A percentile compares a stretch with the other conserved stretches of the same genome.
These are phyloP conservation scores for Syzygium oleosum DNA, from an alignment of 345 rosid genomes.

Conservation along the genomic window DNA sequence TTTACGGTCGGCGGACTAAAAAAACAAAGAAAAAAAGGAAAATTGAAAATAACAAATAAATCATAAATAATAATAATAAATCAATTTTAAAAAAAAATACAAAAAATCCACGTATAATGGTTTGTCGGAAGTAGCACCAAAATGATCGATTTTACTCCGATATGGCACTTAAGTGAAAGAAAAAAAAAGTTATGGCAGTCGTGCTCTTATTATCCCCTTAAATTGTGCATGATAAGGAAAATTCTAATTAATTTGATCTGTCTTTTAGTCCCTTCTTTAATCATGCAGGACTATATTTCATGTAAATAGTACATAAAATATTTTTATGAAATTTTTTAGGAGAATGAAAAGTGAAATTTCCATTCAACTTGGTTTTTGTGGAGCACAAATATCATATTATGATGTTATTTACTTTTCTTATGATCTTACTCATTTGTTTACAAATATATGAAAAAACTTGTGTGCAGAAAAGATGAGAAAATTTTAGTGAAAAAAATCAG, in stretches of 20 bases:
- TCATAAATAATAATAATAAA: too few species aligned
- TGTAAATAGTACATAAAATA: background rate
- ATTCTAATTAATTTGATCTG: background rate
- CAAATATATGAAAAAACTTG: background rate
- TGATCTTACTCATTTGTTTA: background rate
- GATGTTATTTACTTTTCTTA: background rate
- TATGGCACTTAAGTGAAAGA: too few species aligned
- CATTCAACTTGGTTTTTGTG: background rate
- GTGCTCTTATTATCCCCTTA: too few species aligned
- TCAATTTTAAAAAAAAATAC: too few species aligned
- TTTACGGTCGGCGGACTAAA: too few species aligned
- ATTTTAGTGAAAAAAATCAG: background rate
- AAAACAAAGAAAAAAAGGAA: too few species aligned
- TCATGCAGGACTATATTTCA: background rate
- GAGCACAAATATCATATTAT: background rate
- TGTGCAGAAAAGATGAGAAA: background rate
- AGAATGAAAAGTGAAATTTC: background rate
- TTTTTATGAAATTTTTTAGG: background rate
- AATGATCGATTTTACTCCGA: too few species aligned
- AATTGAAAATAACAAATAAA: too few species aligned
- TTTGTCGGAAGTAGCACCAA: too few species aligned
- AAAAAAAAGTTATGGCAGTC: too few species aligned
- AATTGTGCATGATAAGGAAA: background rate
- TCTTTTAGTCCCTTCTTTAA: background rate
- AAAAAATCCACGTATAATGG: too few species aligned